Percentiles rank a stretch among this genome's conserved stretches.
phyloP scores from a whole-genome alignment of 345 rosid genomes.

The Corchorus olitorius region DNA sequence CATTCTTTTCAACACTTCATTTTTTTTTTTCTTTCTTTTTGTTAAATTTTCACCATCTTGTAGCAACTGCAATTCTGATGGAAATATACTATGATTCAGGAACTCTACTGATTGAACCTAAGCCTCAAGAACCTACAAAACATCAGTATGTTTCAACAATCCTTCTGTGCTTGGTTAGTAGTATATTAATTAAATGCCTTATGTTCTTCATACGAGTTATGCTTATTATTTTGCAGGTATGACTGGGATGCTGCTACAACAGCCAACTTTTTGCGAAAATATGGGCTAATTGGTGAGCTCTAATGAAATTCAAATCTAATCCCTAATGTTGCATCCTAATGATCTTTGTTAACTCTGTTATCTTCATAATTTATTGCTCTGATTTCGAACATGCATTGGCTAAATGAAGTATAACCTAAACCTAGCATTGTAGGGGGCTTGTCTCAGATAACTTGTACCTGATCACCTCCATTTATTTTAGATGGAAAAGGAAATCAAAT shows the following conservation, averaged over 20 bases:
- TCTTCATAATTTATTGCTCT: not conserved
- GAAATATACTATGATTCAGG: slow-evolving; percentile 39
- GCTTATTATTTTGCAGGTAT: slow-evolving; percentile 41
- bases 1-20: not conserved
- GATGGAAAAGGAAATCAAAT: too few relatives aligned
- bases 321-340: not conserved
- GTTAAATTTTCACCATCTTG: not conserved
- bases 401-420: not conserved
- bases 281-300: slow-evolving; percentile 64
- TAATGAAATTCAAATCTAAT: not conserved
- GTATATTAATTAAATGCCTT: not conserved
- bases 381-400: slow-evolving; percentile 1
- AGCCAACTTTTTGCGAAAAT: slow-evolving; percentile 80
- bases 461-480: not conserved
- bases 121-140: slow-evolving; percentile 98
- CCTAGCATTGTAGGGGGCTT: too few relatives aligned
- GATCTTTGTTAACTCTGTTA: not conserved
- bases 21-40: not conserved
- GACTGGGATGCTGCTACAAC: slow-evolving; percentile 99
- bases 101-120: slow-evolving; percentile 86
- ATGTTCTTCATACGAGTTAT: slow-evolving; percentile 10
- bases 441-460: slow-evolving; percentile 1
- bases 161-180: not conserved
- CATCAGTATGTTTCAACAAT: slow-evolving; percentile 58
- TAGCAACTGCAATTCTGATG: slow-evolving; percentile 9